These are phyloP conservation scores for Lachnellula arida DNA, from an alignment of 2,329 filamentous ascomycete species.

Conservation along the genomic window DNA sequence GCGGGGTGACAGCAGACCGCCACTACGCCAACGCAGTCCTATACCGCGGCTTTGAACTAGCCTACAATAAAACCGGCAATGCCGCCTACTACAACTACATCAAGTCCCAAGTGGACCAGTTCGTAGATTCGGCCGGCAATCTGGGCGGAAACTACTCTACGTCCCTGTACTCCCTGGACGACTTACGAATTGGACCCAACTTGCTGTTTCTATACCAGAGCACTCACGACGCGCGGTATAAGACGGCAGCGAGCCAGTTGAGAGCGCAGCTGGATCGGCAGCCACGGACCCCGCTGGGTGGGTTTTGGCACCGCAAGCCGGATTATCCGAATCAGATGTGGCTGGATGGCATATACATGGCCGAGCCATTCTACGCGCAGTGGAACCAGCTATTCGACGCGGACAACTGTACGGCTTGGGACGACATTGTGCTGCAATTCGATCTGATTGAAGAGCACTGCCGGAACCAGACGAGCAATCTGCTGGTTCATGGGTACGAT, in stretches of 20 bases:
- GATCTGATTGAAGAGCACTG: constrained; percentile 23
- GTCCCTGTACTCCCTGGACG: constrained; percentile 44
- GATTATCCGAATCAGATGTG: constrained; percentile 50
- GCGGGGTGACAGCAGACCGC: constrained; percentile 36
- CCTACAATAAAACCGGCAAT: constrained; percentile 40
- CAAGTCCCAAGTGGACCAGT: constrained; percentile 41
- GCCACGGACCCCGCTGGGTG: constrained; percentile 44
- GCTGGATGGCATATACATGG: constrained; percentile 46
- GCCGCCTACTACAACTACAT: constrained; percentile 40
- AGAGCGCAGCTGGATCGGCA: constrained; percentile 43
- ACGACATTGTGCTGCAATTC: constrained; percentile 28
- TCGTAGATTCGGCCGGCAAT: constrained; percentile 43
- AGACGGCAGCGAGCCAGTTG: constrained; percentile 42
- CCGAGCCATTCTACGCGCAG: constrained; percentile 30
- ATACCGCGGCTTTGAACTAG: constrained; percentile 44
- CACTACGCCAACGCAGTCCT: constrained; percentile 44
- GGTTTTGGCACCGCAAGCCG: constrained; percentile 49
- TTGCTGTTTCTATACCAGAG: constrained; percentile 45
- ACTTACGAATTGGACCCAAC: constrained; percentile 49
- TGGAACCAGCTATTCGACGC: constrained; percentile 24
- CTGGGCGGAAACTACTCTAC: constrained; percentile 42
- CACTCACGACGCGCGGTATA: constrained; percentile 45
- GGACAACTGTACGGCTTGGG: constrained; percentile 27
- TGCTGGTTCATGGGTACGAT: constrained; percentile 36
- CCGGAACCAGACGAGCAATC: constrained; percentile 22